Conservation (phyloP, 495 filamentous ascomycete species). For the Trichoderma orchidacearum region DNA sequence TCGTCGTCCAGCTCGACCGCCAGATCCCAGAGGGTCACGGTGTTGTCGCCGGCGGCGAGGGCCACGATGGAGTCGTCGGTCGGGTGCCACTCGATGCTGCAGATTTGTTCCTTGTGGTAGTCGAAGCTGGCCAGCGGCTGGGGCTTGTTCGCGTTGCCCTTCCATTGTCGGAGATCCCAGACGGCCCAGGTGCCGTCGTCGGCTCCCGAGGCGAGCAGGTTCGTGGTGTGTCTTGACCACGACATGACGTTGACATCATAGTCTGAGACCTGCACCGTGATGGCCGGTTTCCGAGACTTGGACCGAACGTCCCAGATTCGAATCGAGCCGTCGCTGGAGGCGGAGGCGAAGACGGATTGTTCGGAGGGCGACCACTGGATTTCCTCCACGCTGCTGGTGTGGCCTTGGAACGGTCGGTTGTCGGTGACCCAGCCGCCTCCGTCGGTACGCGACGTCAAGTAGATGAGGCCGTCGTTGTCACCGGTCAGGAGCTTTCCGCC, state of each 20-base stretch:
- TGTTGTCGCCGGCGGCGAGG: slow-evolving; percentile 86
- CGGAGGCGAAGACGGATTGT: slow-evolving; percentile 82
- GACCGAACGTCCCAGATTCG: slow-evolving; percentile 91
- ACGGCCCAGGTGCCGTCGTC: slow-evolving; percentile 93
- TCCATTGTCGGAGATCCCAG: slow-evolving; percentile 94
- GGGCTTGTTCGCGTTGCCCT: slow-evolving; percentile 45
- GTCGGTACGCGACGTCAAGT: slow-evolving; percentile 68
- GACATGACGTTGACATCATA: slow-evolving; percentile 92
- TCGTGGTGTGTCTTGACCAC: slow-evolving; percentile 75
- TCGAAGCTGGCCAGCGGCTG: slow-evolving; percentile 76
- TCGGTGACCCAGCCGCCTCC: slow-evolving; percentile 81
- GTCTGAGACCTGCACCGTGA: slow-evolving; percentile 71
- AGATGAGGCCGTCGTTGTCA: slow-evolving; percentile 83
- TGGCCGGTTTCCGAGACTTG: slow-evolving; percentile 69
- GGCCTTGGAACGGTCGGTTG: slow-evolving; percentile 64
- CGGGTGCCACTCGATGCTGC: slow-evolving; percentile 94
- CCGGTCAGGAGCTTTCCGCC: slow-evolving; percentile 79
- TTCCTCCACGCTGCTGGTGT: slow-evolving; percentile 79
- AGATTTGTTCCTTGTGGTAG: slow-evolving; percentile 93
- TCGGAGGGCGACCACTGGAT: slow-evolving; percentile 93
- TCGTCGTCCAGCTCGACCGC: slow-evolving; percentile 94
- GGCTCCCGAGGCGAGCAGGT: slow-evolving; percentile 83
- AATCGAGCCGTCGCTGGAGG: slow-evolving; percentile 83
- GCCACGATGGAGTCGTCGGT: slow-evolving; percentile 89
- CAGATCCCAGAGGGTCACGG: slow-evolving; percentile 91